Percentiles rank a stretch among this genome's conserved stretches.
Evolutionary conservation across 2,329 filamentous ascomycete species (phyloP).

Genomic region (Lasiodiplodia sp.): DNA sequence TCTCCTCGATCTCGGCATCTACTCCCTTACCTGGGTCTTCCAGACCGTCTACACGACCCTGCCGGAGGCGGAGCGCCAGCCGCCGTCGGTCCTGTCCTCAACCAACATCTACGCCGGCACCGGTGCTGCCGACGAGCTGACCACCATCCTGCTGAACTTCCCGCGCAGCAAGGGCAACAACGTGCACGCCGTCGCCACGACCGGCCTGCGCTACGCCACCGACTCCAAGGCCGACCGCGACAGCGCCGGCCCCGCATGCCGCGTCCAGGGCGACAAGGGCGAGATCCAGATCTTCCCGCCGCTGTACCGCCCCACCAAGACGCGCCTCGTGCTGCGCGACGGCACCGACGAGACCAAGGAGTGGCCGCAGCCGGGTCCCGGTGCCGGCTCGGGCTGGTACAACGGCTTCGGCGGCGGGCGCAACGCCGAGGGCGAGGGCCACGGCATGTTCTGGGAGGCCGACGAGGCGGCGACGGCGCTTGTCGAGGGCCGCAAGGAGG

Average conservation of each 20-base stretch:
- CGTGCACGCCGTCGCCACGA: slow-evolving; percentile 74
- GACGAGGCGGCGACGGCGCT: slow-evolving; percentile 79
- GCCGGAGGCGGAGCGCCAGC: slow-evolving; percentile 62
- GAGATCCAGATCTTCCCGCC: slow-evolving; percentile 82
- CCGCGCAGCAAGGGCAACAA: slow-evolving; percentile 63
- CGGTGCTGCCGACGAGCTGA: slow-evolving; percentile 79
- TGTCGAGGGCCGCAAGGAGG: slow-evolving; percentile 79
- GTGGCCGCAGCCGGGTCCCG: slow-evolving; percentile 56
- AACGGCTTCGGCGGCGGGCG: slow-evolving; percentile 54
- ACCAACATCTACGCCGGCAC: slow-evolving; percentile 73
- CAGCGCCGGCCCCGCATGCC: slow-evolving; percentile 70
- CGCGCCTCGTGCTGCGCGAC: slow-evolving; percentile 65
- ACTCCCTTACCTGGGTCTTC: slow-evolving; percentile 89
- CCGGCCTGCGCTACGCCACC: slow-evolving; percentile 50
- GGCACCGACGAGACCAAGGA: slow-evolving; percentile 57
- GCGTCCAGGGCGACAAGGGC: slow-evolving; percentile 80
- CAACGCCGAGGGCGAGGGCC: slow-evolving; percentile 66
- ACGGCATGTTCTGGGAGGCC: slow-evolving; percentile 90
- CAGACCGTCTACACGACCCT: slow-evolving; percentile 86
- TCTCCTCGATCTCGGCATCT: slow-evolving; percentile 85
- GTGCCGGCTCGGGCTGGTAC: slow-evolving; percentile 55
- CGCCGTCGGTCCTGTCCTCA: slow-evolving; percentile 72
- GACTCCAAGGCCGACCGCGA: slow-evolving; percentile 66
- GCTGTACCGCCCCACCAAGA: slow-evolving; percentile 72
- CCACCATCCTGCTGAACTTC: slow-evolving; percentile 80